Conservation (phyloP, 176 grass and related monocot genomes). For the Zea luxurians region DNA sequence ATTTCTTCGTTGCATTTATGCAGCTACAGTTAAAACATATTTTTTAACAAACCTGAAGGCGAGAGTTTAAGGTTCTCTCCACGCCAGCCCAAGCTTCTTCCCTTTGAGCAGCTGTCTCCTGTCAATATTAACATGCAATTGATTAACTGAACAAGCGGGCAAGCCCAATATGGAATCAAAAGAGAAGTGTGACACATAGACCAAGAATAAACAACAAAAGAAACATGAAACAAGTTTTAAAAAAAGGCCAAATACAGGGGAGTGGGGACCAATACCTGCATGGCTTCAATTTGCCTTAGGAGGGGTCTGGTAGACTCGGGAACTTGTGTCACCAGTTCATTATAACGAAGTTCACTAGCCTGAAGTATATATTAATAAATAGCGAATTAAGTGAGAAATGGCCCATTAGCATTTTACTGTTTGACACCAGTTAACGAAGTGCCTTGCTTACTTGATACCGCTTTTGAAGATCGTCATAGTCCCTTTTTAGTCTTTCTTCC, state of each 20-base stretch:
- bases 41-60: slow-evolving; percentile 68
- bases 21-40: slow-evolving; percentile 13
- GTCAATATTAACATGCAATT: slow-evolving; percentile 43
- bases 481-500: slow-evolving; percentile 91
- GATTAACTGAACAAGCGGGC: slow-evolving; percentile 19
- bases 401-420: slow-evolving; percentile 8
- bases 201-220: not conserved
- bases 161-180: not conserved
- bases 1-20: slow-evolving; percentile 4
- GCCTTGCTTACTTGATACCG: slow-evolving; percentile 77
- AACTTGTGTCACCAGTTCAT: slow-evolving; percentile 97
- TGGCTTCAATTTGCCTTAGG: slow-evolving; percentile 97
- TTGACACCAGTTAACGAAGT: slow-evolving; percentile 30
- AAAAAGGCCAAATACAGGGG: slow-evolving; percentile 22
- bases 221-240: slow-evolving; percentile 23
- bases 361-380: slow-evolving; percentile 43
- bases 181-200: not conserved
- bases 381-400: slow-evolving; percentile 19
- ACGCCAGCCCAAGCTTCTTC: slow-evolving; percentile 93
- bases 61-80: slow-evolving; percentile 89
- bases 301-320: slow-evolving; percentile 96
- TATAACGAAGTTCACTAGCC: slow-evolving; percentile 95
- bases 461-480: slow-evolving; percentile 97
- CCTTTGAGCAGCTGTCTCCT: slow-evolving; percentile 90
- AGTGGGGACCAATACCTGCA: slow-evolving; percentile 67